Evolutionary conservation across 2,329 filamentous ascomycete genomes (phyloP).

Genomic region (Phialophora chinensis): DNA sequence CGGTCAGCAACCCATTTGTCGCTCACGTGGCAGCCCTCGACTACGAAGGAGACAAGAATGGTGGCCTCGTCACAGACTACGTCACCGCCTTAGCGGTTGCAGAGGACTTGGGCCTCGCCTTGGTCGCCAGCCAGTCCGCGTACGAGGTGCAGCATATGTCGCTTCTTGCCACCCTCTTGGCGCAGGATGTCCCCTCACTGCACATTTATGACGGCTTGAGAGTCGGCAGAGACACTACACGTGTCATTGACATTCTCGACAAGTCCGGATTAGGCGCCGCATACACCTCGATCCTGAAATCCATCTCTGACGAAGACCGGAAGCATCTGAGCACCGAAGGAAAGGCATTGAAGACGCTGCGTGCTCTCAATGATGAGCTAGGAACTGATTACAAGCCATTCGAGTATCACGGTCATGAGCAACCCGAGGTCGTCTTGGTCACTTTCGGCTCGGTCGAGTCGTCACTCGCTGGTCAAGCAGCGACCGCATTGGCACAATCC

Average conservation of each 20-base stretch:
- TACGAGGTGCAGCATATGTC: conserved; percentile 97
- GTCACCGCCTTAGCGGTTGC: conserved; percentile 76
- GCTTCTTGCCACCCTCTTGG: conserved; percentile 81
- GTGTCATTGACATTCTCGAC: conserved; percentile 81
- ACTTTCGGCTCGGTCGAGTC: conserved; percentile 92
- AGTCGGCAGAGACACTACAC: conserved; percentile 79
- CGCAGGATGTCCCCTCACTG: conserved; percentile 78
- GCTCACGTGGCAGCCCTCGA: conserved; percentile 91
- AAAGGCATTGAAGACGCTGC: conserved; percentile 72
- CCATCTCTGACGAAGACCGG: conserved; percentile 67
- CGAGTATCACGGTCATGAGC: conserved; percentile 86
- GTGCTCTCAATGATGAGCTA: conserved; percentile 84
- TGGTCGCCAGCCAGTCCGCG: conserved; percentile 82
- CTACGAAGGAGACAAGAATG: conserved; percentile 69
- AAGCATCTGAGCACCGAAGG: conserved; percentile 73
- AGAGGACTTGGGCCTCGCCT: conserved; percentile 86
- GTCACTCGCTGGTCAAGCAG: conserved; percentile 81
- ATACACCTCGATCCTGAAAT: conserved; percentile 70
- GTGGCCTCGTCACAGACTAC: conserved; percentile 86
- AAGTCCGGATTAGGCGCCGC: conserved; percentile 70
- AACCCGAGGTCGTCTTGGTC: conserved; percentile 82
- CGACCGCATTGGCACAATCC: conserved; percentile 71
- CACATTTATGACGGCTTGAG: conserved; percentile 89
- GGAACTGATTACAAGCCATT: conserved; percentile 92
- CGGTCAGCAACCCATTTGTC: conserved; percentile 89